These are phyloP conservation scores for Septoria petroselini DNA, from an alignment of 2,329 filamentous ascomycete species.

Conservation along the genomic window DNA sequence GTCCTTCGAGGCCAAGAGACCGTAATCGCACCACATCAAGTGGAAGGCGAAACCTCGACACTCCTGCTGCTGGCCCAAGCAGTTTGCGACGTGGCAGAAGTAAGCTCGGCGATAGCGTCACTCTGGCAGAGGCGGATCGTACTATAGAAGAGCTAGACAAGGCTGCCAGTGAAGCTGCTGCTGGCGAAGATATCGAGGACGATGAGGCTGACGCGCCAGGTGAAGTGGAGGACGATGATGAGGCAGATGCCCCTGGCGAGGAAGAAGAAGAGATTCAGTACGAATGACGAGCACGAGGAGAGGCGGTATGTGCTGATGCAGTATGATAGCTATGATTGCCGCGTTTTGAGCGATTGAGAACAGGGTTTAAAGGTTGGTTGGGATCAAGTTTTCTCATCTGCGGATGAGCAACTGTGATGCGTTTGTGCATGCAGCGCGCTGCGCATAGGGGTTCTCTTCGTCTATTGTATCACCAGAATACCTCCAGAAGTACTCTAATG, in stretches of 20 bases:
- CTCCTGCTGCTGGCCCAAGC: slow-evolving; percentile 18
- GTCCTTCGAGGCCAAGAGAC: slow-evolving; percentile 12
- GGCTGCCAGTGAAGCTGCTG: slow-evolving; percentile 26
- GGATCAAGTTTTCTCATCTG: too few species aligned
- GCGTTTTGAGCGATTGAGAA: slow-evolving; percentile 7
- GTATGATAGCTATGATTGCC: not conserved
- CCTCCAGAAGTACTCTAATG: too few species aligned
- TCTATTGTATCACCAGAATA: too few species aligned
- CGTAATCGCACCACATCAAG: slow-evolving; percentile 4
- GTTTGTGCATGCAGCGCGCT: too few species aligned
- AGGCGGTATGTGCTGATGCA: not conserved
- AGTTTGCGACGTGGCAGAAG: slow-evolving; percentile 42
- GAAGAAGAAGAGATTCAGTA: slow-evolving; percentile 34
- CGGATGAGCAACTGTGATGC: too few species aligned
- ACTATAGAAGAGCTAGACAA: slow-evolving; percentile 26
- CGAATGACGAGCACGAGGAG: slow-evolving; percentile 21
- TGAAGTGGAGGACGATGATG: slow-evolving; percentile 30
- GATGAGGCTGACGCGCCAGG: slow-evolving; percentile 26
- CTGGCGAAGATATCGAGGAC: slow-evolving; percentile 27
- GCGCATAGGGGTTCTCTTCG: too few species aligned
- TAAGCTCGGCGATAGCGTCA: slow-evolving; percentile 42
- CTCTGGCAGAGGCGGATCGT: slow-evolving; percentile 23
- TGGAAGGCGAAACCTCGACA: slow-evolving; percentile 8
- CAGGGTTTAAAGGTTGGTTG: too few species aligned
- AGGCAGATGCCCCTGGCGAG: slow-evolving; percentile 27